A percentile compares a stretch with the other conserved stretches of the same genome.
Conservation (phyloP, 768 basidiomycete species). For the Termitomyces sp. region DNA sequence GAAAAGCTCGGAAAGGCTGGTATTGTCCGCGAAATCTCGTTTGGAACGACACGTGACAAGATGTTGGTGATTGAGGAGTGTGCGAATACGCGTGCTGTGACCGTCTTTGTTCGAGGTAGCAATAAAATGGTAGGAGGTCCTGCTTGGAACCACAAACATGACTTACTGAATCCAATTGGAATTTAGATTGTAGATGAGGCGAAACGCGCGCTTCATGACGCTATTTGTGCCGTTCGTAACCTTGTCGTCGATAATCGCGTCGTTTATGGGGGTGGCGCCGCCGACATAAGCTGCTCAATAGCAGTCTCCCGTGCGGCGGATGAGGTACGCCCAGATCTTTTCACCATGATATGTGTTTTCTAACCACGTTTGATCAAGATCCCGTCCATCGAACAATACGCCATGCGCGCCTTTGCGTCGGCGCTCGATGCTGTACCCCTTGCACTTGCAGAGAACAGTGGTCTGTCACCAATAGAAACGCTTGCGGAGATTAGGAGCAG, state of each 20-base stretch:
- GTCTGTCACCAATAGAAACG: slow-evolving; percentile 92
- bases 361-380: slow-evolving; percentile 43
- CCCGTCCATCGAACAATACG: slow-evolving; percentile 97
- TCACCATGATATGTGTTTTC: not conserved
- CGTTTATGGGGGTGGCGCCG: slow-evolving; percentile 97
- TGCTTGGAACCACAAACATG: not conserved
- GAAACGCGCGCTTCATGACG: slow-evolving; percentile 96
- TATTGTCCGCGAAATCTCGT: slow-evolving; percentile 87
- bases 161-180: not conserved
- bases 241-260: slow-evolving; percentile 93
- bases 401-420: slow-evolving; percentile 97
- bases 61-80: slow-evolving; percentile 99
- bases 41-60: slow-evolving; percentile 98
- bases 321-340: slow-evolving; percentile 46
- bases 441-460: slow-evolving; percentile 97
- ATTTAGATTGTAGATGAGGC: slow-evolving; percentile 95
- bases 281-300: slow-evolving; percentile 92
- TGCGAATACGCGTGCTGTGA: slow-evolving; percentile 93
- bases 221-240: slow-evolving; percentile 95
- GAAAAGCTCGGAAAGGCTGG: slow-evolving; percentile 94
- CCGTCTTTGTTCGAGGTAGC: slow-evolving; percentile 93
- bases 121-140: slow-evolving; percentile 86
- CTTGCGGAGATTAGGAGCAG: slow-evolving; percentile 93
- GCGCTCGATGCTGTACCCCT: slow-evolving; percentile 94
- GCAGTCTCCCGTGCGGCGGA: slow-evolving; percentile 94